Conservation (phyloP, 495 filamentous ascomycete genomes). For the Xylaria telfairii region DNA sequence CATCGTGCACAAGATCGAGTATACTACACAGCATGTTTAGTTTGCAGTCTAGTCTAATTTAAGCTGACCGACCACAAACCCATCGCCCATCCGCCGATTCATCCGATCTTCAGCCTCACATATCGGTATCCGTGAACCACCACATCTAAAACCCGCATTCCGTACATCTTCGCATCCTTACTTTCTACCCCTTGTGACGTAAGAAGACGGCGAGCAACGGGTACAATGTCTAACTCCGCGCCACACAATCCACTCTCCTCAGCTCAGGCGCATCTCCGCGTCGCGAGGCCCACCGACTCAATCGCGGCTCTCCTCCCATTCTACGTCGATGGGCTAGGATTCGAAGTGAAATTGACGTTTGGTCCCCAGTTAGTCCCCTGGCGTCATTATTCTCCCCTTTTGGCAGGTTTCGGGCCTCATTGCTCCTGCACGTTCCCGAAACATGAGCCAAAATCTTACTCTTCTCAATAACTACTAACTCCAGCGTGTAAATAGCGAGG, state of each 20-base stretch:
- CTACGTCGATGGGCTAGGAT: slow-evolving; percentile 41
- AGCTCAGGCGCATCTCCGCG: slow-evolving; percentile 37
- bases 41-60: background rate
- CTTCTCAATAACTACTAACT: too few species aligned
- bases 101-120: background rate
- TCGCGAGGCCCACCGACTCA: slow-evolving; percentile 43
- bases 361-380: too few species aligned
- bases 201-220: background rate
- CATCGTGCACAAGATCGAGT: background rate
- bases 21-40: background rate
- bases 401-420: too few species aligned
- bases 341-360: too few species aligned
- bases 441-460: too few species aligned
- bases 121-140: background rate
- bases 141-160: background rate
- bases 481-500: slow-evolving; percentile 39
- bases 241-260: slow-evolving; percentile 5
- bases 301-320: slow-evolving; percentile 41
- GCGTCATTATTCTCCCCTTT: too few species aligned
- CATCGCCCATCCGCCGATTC: too few species aligned
- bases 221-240: background rate
- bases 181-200: background rate
- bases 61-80: background rate
- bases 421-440: too few species aligned
- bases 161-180: background rate